These are phyloP conservation scores for Eucalyptus rudis DNA, from an alignment of 345 rosid genomes.

Conservation along the genomic window DNA sequence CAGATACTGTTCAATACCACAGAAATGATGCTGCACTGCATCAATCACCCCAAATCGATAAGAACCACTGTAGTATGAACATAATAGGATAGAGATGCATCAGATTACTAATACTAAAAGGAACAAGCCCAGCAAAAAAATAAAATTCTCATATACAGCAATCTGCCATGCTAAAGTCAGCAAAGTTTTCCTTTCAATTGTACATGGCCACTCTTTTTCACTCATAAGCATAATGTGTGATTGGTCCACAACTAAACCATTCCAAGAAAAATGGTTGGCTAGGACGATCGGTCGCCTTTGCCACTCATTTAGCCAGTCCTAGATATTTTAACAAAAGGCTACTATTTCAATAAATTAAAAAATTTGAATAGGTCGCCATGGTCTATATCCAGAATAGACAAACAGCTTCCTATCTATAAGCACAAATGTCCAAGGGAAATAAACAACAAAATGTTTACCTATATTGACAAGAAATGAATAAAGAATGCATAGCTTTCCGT, in stretches of 20 bases:
- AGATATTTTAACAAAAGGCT: neutral
- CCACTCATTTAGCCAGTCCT: neutral
- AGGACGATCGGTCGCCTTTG: neutral
- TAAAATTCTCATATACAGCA: neutral
- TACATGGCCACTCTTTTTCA: neutral
- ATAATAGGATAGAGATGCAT: neutral
- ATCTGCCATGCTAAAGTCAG: neutral
- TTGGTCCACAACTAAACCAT: neutral
- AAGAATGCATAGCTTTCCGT: neutral
- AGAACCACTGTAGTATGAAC: neutral
- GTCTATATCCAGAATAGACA: neutral
- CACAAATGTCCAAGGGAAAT: neutral
- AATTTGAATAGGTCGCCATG: neutral
- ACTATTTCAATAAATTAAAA: neutral
- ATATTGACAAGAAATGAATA: neutral
- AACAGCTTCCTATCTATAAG: neutral
- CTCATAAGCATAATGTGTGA: neutral
- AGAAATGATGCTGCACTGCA: neutral
- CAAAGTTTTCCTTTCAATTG: neutral
- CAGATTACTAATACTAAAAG: neutral
- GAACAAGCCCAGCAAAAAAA: neutral
- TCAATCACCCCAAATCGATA: neutral
- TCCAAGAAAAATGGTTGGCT: neutral
- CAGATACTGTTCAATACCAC: slow-evolving; percentile 18
- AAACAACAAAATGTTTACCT: neutral